A percentile compares a stretch with the other conserved stretches of the same genome.
Evolutionary conservation across 208 protist genomes (phyloP).

Genomic region (Sergeia podlipaevii): DNA sequence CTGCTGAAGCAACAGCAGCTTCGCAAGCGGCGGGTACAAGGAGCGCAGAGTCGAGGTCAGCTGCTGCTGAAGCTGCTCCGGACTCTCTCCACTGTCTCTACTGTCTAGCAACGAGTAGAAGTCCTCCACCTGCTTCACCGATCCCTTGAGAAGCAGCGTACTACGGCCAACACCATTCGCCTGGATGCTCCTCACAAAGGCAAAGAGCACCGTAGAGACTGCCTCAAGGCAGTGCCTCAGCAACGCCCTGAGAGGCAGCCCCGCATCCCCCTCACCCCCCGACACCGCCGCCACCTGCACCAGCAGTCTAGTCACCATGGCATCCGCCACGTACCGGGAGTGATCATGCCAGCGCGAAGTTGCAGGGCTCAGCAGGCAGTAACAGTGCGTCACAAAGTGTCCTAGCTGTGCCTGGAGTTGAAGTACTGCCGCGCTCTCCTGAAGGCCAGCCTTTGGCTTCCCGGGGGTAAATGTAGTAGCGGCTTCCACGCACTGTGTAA

Average conservation of each 20-base stretch:
- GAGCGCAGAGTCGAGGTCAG: conserved; percentile 16
- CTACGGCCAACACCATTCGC: conserved; percentile 16
- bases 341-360: conserved; percentile 16
- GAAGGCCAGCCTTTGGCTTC: conserved; percentile 1
- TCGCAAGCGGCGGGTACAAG: conserved; percentile 18
- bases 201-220: conserved; percentile 8
- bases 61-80: conserved; percentile 7
- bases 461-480: no score
- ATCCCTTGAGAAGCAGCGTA: conserved; percentile 29
- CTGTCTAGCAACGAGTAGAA: conserved; percentile 22
- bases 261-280: not conserved
- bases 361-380: conserved; percentile 27
- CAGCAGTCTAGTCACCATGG: conserved; percentile 24
- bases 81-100: not conserved
- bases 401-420: conserved; percentile 26
- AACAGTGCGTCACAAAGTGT: conserved; percentile 32
- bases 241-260: conserved; percentile 5
- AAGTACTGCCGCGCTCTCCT: conserved; percentile 13
- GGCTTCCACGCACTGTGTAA: conserved; percentile 19
- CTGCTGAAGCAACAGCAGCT: conserved; percentile 32
- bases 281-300: conserved; percentile 4
- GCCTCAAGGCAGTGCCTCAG: conserved; percentile 18
- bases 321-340: conserved; percentile 15
- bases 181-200: conserved; percentile 7
- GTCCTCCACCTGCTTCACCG: conserved; percentile 17